Percentiles rank a stretch among this genome's conserved stretches.
These are phyloP conservation scores for Chalciporus piperatus DNA, from an alignment of 768 basidiomycete species.

Conservation along the genomic window DNA sequence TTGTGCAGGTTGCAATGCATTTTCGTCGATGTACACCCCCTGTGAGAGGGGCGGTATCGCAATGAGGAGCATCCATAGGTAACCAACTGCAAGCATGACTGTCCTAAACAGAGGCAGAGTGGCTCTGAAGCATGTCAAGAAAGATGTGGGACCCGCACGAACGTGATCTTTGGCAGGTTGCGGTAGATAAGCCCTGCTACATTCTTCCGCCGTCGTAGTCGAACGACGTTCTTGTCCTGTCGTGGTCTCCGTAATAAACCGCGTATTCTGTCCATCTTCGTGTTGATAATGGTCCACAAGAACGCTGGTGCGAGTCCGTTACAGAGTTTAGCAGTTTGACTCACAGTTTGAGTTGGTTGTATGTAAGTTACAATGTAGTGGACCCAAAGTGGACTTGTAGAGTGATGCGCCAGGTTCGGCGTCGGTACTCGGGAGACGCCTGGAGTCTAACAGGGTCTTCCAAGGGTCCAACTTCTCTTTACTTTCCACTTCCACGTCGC, in stretches of 20 bases:
- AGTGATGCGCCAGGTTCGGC: neutral
- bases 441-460: constrained; percentile 15
- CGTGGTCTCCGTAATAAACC: constrained; percentile 16
- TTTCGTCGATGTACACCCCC: constrained; percentile 87
- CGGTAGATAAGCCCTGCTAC: constrained; percentile 33
- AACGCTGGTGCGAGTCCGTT: neutral
- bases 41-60: constrained; percentile 65
- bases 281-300: neutral
- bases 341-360: neutral
- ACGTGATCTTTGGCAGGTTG: constrained; percentile 33
- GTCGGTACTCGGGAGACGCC: constrained; percentile 23
- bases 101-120: constrained; percentile 37
- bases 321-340: neutral
- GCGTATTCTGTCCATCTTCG: constrained; percentile 24
- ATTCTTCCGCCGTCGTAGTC: constrained; percentile 46
- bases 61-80: constrained; percentile 80
- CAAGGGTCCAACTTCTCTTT: constrained; percentile 4
- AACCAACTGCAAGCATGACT: constrained; percentile 59
- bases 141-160: constrained; percentile 4
- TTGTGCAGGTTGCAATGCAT: constrained; percentile 91
- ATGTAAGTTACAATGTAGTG: too few species aligned
- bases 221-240: constrained; percentile 34
- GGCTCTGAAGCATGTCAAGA: constrained; percentile 1
- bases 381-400: neutral
- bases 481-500: constrained; percentile 3